A percentile compares a stretch with the other conserved stretches of the same genome.
Conservation (phyloP, 768 basidiomycete species). For the Suillus luteus region DNA sequence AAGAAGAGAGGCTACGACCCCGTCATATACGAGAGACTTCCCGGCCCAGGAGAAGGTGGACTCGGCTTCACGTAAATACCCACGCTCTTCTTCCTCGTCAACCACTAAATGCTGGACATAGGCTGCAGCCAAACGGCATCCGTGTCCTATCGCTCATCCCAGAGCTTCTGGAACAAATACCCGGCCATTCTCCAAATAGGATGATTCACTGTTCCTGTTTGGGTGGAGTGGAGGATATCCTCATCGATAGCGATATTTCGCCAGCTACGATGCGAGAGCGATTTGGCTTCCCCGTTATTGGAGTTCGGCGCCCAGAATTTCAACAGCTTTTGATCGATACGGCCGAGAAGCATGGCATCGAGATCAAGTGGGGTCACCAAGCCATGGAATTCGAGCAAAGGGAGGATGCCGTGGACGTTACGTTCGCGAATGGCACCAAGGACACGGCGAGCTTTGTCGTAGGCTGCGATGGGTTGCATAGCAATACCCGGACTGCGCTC, state of each 20-base stretch:
- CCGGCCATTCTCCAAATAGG: conserved; percentile 21
- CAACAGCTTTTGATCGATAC: conserved; percentile 32
- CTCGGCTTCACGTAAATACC: conserved; percentile 34
- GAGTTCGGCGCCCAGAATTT: conserved; percentile 35
- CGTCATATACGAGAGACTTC: conserved; percentile 37
- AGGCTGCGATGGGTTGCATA: conserved; percentile 49
- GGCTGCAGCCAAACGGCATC: conserved; percentile 33
- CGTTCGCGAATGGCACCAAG: conserved; percentile 37
- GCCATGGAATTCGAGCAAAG: conserved; percentile 36
- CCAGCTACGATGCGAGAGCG: conserved; percentile 16
- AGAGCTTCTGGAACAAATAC: conserved; percentile 27
- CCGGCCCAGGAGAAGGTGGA: conserved; percentile 24
- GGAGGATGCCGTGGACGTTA: conserved; percentile 29
- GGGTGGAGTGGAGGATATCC: conserved; percentile 28
- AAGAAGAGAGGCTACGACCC: conserved; percentile 40
- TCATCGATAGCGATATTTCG: conserved; percentile 29
- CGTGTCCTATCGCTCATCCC: conserved; percentile 31
- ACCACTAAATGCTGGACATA: conserved; percentile 12
- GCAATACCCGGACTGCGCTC: conserved; percentile 38
- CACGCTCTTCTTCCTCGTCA: not conserved
- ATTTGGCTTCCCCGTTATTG: conserved; percentile 32
- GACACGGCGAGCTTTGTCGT: conserved; percentile 42
- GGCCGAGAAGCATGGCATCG: conserved; percentile 34
- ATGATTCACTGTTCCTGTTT: conserved; percentile 23
- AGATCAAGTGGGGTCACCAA: conserved; percentile 36